Evolutionary conservation across 1,139 yeast species (phyloP).

Genomic region (Geotrichum citri-aurantii): DNA sequence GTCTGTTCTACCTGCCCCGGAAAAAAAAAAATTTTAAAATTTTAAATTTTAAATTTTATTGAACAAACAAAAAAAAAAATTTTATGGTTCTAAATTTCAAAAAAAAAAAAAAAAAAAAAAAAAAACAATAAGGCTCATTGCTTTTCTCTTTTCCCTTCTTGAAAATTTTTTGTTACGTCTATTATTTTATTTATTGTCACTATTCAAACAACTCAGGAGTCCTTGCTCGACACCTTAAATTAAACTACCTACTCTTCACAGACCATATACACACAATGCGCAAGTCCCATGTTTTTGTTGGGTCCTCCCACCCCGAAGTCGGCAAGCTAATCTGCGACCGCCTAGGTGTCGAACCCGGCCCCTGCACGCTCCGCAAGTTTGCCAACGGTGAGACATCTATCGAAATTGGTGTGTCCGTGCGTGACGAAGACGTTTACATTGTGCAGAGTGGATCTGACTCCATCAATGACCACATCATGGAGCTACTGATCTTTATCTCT

Average conservation of each 20-base stretch:
- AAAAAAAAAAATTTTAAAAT: not conserved
- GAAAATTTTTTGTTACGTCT: not conserved
- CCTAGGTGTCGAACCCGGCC: constrained; percentile 89
- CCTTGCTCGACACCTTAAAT: not conserved
- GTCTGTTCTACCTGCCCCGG: not conserved
- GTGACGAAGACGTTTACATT: constrained; percentile 95
- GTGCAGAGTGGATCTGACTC: constrained; percentile 88
- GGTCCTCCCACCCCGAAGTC: constrained; percentile 91
- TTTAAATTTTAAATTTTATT: too few species aligned
- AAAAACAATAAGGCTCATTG: not conserved
- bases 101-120: not conserved
- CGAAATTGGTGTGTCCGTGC: constrained; percentile 86
- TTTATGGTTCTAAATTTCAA: too few species aligned
- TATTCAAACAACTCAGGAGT: not conserved
- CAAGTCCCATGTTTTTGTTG: constrained; percentile 94
- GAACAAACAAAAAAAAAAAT: too few species aligned
- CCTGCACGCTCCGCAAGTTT: constrained; percentile 82
- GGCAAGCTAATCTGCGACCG: constrained; percentile 86
- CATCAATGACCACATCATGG: constrained; percentile 95
- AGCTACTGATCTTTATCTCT: constrained; percentile 79
- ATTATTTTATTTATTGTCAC: not conserved
- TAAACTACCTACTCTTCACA: too few species aligned
- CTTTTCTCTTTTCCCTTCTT: not conserved
- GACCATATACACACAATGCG: constrained; percentile 50
- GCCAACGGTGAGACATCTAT: constrained; percentile 97